Evolutionary conservation across 352 stramenopile genomes (phyloP).

Genomic region (Peronospora destructor): DNA sequence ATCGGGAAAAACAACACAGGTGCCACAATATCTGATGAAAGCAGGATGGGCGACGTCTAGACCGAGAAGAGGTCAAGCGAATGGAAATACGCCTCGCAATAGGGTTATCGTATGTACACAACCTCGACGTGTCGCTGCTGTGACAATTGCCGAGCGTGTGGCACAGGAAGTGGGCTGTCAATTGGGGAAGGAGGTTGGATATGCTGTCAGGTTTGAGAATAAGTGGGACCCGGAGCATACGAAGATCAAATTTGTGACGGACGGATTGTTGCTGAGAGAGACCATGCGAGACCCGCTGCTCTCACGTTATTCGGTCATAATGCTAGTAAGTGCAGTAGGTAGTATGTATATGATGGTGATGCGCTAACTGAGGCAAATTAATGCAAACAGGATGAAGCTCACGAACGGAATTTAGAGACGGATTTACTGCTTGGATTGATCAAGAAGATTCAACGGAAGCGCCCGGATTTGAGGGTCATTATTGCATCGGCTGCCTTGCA

Average conservation of each 20-base stretch:
- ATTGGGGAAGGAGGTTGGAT: conserved; percentile 92
- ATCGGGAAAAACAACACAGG: conserved; percentile 90
- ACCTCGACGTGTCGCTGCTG: conserved; percentile 93
- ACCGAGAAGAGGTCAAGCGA: neutral
- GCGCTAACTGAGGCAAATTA: conserved; percentile 3
- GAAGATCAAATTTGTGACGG: conserved; percentile 98
- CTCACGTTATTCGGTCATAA: conserved; percentile 73
- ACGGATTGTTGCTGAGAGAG: conserved; percentile 98
- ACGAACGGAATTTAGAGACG: conserved; percentile 91
- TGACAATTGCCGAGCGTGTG: conserved; percentile 96
- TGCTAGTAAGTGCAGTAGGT: conserved; percentile 38
- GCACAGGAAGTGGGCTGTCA: conserved; percentile 94
- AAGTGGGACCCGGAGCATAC: conserved; percentile 82
- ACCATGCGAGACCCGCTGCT: conserved; percentile 77
- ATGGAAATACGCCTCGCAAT: conserved; percentile 4
- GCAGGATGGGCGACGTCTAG: conserved; percentile 70
- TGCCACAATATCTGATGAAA: conserved; percentile 89
- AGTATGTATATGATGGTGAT: neutral
- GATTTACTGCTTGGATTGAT: conserved; percentile 92
- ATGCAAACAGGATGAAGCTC: conserved; percentile 83
- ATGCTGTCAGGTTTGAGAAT: conserved; percentile 99
- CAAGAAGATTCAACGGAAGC: conserved; percentile 91
- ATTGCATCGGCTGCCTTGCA: conserved; percentile 77
- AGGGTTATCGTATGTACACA: conserved; percentile 88
- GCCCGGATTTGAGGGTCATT: conserved; percentile 84